A percentile compares a stretch with the other conserved stretches of the same genome.
Evolutionary conservation across 2,329 filamentous ascomycete species (phyloP).

Genomic region (Eurotiales sp.): DNA sequence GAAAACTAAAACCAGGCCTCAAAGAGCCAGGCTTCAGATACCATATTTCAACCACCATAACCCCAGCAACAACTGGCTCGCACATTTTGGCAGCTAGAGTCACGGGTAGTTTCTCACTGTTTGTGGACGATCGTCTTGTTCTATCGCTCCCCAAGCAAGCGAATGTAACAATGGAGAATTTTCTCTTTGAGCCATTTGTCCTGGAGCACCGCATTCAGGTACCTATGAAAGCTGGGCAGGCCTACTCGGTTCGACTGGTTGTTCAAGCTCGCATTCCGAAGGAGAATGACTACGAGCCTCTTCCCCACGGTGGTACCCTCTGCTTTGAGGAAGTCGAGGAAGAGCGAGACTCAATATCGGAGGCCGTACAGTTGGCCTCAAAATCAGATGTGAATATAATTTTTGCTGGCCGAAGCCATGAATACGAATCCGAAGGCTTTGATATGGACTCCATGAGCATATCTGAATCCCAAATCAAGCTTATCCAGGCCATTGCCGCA

Average conservation of each 20-base stretch:
- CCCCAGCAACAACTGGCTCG: neutral
- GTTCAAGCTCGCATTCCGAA: slow-evolving; percentile 13
- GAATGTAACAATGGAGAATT: slow-evolving; percentile 17
- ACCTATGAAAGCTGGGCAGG: slow-evolving; percentile 12
- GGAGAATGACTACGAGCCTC: slow-evolving; percentile 13
- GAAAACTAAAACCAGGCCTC: slow-evolving; percentile 12
- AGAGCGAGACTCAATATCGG: slow-evolving; percentile 9
- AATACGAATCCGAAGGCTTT: slow-evolving; percentile 76
- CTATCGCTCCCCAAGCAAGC: neutral
- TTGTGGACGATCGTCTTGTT: neutral
- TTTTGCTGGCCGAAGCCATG: slow-evolving; percentile 32
- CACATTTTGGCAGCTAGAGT: slow-evolving; percentile 1
- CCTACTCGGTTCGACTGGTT: slow-evolving; percentile 10
- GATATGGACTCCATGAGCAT: slow-evolving; percentile 47
- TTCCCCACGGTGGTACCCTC: slow-evolving; percentile 11
- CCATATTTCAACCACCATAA: neutral
- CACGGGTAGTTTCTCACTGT: neutral
- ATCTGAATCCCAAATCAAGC: slow-evolving; percentile 13
- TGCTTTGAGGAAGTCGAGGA: slow-evolving; percentile 12
- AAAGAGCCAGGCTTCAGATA: slow-evolving; percentile 11
- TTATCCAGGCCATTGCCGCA: slow-evolving; percentile 18
- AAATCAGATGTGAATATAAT: slow-evolving; percentile 47
- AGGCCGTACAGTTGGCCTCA: slow-evolving; percentile 64
- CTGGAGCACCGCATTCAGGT: slow-evolving; percentile 12
- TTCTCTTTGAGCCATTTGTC: slow-evolving; percentile 17